Conservation (phyloP, 352 stramenopile genomes). For the Phytophthora constricta region DNA sequence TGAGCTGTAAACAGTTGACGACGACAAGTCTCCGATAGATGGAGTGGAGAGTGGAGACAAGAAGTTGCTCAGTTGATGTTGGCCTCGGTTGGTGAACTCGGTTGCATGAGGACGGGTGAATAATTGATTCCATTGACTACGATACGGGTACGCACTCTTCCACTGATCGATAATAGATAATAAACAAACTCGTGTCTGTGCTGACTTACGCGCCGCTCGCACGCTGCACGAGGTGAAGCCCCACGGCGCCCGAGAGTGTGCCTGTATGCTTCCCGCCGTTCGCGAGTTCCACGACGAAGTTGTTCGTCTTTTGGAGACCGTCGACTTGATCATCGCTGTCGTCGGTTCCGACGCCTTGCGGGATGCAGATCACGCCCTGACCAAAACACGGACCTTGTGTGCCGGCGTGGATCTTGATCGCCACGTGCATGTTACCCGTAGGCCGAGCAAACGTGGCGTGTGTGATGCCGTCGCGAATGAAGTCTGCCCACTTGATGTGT, state of each 20-base stretch:
- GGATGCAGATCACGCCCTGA: conserved; percentile 73
- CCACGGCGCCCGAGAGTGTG: conserved; percentile 60
- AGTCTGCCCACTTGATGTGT: conserved; percentile 55
- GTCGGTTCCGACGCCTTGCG: conserved; percentile 36
- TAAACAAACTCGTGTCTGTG: conserved; percentile 22
- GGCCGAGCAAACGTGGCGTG: conserved; percentile 67
- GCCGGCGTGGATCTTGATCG: conserved; percentile 73
- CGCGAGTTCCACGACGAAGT: conserved; percentile 63
- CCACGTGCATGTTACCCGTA: conserved; percentile 70
- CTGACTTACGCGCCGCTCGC: conserved; percentile 29
- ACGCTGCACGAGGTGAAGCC: conserved; percentile 40
- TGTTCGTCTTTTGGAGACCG: conserved; percentile 30
- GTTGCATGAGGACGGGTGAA: conserved; percentile 38
- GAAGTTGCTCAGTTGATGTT: background rate
- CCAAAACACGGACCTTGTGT: conserved; percentile 54
- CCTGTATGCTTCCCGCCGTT: conserved; percentile 62
- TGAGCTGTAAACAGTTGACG: conserved; percentile 39
- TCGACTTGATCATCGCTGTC: conserved; percentile 31
- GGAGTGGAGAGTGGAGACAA: conserved; percentile 11
- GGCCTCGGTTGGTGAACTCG: conserved; percentile 17
- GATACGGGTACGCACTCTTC: conserved; percentile 16
- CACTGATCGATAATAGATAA: conserved; percentile 30
- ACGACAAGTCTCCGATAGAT: conserved; percentile 19
- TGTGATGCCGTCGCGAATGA: conserved; percentile 53
- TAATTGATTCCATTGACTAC: conserved; percentile 36